A percentile compares a stretch with the other conserved stretches of the same genome.
phyloP scores from a whole-genome alignment of 2,329 filamentous ascomycete genomes.

The Alternaria dauci region DNA sequence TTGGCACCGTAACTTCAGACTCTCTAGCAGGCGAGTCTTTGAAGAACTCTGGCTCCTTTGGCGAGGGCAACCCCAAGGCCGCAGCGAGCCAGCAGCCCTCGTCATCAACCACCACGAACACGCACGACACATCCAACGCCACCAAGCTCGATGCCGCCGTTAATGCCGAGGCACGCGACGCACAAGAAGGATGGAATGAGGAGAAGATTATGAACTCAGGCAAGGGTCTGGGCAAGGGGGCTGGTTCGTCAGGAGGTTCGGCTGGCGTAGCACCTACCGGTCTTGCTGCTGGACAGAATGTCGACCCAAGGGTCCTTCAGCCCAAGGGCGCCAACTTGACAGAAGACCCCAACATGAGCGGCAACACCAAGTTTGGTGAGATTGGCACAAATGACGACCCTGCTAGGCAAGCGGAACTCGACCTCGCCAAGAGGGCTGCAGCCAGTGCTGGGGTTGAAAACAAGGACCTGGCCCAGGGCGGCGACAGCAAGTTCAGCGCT shows the following conservation, averaged over 20 bases:
- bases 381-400: slow-evolving; percentile 66
- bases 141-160: slow-evolving; percentile 59
- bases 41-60: slow-evolving; percentile 66
- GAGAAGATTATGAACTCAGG: slow-evolving; percentile 53
- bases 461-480: slow-evolving; percentile 25
- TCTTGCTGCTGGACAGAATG: slow-evolving; percentile 43
- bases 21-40: slow-evolving; percentile 81
- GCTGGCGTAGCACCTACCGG: slow-evolving; percentile 50
- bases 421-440: slow-evolving; percentile 47
- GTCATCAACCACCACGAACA: slow-evolving; percentile 64
- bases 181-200: slow-evolving; percentile 51
- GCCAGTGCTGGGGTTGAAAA: slow-evolving; percentile 36
- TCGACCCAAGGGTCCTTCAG: slow-evolving; percentile 46
- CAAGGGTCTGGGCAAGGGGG: slow-evolving; percentile 47
- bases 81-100: slow-evolving; percentile 61
- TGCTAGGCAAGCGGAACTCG: slow-evolving; percentile 57
- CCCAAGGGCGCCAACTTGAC: slow-evolving; percentile 62
- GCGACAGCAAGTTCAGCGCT: slow-evolving; percentile 35
- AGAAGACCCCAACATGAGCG: slow-evolving; percentile 50
- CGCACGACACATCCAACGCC: slow-evolving; percentile 63
- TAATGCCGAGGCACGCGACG: slow-evolving; percentile 57
- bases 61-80: slow-evolving; percentile 64
- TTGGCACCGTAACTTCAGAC: slow-evolving; percentile 70
- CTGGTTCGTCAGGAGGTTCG: slow-evolving; percentile 30
- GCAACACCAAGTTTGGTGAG: slow-evolving; percentile 46